phyloP scores from a whole-genome alignment of 2,329 filamentous ascomycete species.

The Fusarium praegraminearum region DNA sequence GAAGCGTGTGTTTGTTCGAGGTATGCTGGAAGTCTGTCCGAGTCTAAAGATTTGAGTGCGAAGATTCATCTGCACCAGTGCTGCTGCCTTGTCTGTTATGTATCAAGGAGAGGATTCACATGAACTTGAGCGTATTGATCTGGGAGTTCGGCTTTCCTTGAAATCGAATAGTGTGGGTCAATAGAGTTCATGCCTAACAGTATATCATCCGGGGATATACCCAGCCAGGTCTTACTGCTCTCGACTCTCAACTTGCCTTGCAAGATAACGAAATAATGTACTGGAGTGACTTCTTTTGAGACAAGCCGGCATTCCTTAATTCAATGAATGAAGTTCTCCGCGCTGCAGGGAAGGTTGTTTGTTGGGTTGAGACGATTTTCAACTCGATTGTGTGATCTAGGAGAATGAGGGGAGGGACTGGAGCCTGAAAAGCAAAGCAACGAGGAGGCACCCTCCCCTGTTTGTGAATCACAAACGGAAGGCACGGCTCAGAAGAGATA shows the following conservation, averaged over 20 bases:
- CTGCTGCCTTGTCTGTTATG: neutral
- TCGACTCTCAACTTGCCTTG: neutral
- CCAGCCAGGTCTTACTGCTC: neutral
- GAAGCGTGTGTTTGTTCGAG: neutral
- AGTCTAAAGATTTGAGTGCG: neutral
- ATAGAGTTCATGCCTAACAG: neutral
- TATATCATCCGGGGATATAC: neutral
- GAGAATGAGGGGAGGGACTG: neutral
- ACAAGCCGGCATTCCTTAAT: neutral
- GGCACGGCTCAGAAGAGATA: neutral
- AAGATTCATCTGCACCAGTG: neutral
- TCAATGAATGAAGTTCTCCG: neutral
- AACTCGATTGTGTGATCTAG: neutral
- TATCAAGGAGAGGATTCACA: neutral
- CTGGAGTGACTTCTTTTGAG: neutral
- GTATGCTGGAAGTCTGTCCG: fast-evolving
- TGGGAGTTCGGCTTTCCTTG: neutral
- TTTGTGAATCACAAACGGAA: neutral
- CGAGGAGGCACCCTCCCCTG: neutral
- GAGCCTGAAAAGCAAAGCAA: neutral
- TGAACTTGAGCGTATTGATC: neutral
- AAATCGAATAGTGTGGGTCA: neutral
- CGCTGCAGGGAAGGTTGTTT: neutral
- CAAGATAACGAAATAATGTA: neutral
- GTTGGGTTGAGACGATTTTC: too few relatives aligned